Conservation (phyloP, 805 yeast genomes). For the Starmerella floricola region DNA sequence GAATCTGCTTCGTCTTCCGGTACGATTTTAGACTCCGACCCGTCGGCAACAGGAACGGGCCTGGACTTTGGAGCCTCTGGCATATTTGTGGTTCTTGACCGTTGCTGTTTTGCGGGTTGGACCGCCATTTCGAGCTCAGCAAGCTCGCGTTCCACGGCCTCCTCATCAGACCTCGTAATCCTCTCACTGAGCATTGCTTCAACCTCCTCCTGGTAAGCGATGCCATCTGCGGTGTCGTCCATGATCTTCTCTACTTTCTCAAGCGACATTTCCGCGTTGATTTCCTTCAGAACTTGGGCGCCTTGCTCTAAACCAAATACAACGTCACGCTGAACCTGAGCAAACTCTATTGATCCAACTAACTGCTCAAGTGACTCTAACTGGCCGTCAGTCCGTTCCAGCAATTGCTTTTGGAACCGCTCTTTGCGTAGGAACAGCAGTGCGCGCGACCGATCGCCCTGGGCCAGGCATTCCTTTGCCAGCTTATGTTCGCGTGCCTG, state of each 20-base stretch:
- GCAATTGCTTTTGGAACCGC: slow-evolving; percentile 68
- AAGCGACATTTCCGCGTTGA: slow-evolving; percentile 66
- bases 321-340: slow-evolving; percentile 77
- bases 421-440: slow-evolving; percentile 58
- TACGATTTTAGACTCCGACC: no score
- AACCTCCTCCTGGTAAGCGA: slow-evolving; percentile 53
- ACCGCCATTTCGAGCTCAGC: slow-evolving; percentile 13
- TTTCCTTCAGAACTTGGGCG: slow-evolving; percentile 55
- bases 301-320: slow-evolving; percentile 72
- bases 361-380: slow-evolving; percentile 66
- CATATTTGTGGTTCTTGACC: no score
- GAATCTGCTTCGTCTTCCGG: no score
- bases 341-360: slow-evolving; percentile 59
- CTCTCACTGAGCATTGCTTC: slow-evolving; percentile 28
- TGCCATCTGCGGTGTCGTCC: slow-evolving; percentile 77
- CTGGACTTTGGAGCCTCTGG: no score
- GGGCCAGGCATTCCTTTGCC: slow-evolving; percentile 44
- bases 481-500: slow-evolving; percentile 49
- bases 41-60: no score
- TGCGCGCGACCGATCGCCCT: slow-evolving; percentile 49
- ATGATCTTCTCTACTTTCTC: slow-evolving; percentile 69
- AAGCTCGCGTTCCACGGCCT: slow-evolving; percentile 24
- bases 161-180: slow-evolving; percentile 32
- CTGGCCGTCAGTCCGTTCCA: slow-evolving; percentile 63
- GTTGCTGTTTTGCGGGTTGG: no score